A percentile compares a stretch with the other conserved stretches of the same genome.
Conservation (phyloP, 1,284 basidiomycete genomes). For the Ustilago nuda region DNA sequence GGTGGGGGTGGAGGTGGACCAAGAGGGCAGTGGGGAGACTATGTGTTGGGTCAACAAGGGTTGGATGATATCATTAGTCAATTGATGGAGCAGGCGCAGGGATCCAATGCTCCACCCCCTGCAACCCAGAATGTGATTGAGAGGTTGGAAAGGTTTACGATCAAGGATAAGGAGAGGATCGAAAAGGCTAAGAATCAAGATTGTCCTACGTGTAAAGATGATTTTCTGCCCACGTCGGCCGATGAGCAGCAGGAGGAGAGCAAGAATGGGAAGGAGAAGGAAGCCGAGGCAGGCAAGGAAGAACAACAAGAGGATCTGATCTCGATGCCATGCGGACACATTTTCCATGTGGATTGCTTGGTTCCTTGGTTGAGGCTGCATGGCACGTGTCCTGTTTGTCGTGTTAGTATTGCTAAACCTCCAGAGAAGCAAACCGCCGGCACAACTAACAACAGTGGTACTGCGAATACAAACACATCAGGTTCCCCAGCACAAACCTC, state of each 20-base stretch:
- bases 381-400: conserved; percentile 64
- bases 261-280: background rate
- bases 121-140: conserved; percentile 58
- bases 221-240: conserved; percentile 35
- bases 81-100: conserved; percentile 63
- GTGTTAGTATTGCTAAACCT: conserved; percentile 47
- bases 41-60: conserved; percentile 58
- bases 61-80: conserved; percentile 64
- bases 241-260: background rate
- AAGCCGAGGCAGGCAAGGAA: conserved; percentile 24
- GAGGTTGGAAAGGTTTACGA: conserved; percentile 50
- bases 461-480: background rate
- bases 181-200: conserved; percentile 54
- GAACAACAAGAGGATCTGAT: conserved; percentile 55
- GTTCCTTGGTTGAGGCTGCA: conserved; percentile 60
- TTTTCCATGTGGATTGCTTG: conserved; percentile 62
- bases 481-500: background rate
- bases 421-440: conserved; percentile 2
- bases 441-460: background rate
- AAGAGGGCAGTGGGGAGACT: conserved; percentile 57
- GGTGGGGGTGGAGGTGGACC: conserved; percentile 28
- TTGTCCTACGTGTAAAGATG: conserved; percentile 64
- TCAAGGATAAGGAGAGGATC: conserved; percentile 30
- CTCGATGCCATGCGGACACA: conserved; percentile 58
- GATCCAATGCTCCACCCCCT: conserved; percentile 54